These are phyloP conservation scores for Paxillus ammoniavirescens DNA, from an alignment of 768 basidiomycete genomes.

Conservation along the genomic window DNA sequence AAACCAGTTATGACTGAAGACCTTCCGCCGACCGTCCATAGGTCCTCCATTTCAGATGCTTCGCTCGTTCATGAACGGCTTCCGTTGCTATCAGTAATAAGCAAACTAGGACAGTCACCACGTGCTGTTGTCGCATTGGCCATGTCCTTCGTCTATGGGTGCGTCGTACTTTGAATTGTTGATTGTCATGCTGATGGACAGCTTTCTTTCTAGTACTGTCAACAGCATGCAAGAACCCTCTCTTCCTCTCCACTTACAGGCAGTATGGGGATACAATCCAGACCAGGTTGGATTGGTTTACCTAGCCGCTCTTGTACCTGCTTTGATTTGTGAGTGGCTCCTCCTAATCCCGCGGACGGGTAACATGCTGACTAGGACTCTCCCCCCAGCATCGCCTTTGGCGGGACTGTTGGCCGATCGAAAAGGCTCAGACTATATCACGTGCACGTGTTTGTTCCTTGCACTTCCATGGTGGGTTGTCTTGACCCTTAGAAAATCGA, in stretches of 20 bases:
- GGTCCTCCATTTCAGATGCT: slow-evolving; percentile 3
- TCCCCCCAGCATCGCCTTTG: slow-evolving; percentile 50
- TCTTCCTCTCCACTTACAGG: slow-evolving; percentile 53
- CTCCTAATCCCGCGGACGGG: neutral
- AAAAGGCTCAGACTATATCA: slow-evolving; percentile 55
- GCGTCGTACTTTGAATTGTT: slow-evolving; percentile 12
- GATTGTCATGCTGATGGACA: neutral
- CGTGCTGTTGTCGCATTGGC: slow-evolving; percentile 47
- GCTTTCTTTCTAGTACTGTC: slow-evolving; percentile 37
- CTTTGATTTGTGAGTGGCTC: slow-evolving; percentile 53
- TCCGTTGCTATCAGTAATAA: slow-evolving; percentile 42
- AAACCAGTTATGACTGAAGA: neutral
- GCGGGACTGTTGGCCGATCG: slow-evolving; percentile 60
- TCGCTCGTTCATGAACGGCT: slow-evolving; percentile 24
- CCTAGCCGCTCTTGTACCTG: slow-evolving; percentile 61
- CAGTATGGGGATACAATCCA: slow-evolving; percentile 46
- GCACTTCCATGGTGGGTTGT: slow-evolving; percentile 65
- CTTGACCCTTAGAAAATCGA: slow-evolving; percentile 54
- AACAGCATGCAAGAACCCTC: slow-evolving; percentile 54
- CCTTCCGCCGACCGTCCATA: neutral
- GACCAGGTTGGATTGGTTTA: slow-evolving; percentile 64
- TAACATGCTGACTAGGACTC: neutral
- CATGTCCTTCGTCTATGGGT: slow-evolving; percentile 57
- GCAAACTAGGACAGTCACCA: slow-evolving; percentile 41
- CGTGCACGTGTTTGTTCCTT: slow-evolving; percentile 44